Evolutionary conservation across 257 asterid genomes (phyloP).

Genomic region (Solanum ossicruentum): DNA sequence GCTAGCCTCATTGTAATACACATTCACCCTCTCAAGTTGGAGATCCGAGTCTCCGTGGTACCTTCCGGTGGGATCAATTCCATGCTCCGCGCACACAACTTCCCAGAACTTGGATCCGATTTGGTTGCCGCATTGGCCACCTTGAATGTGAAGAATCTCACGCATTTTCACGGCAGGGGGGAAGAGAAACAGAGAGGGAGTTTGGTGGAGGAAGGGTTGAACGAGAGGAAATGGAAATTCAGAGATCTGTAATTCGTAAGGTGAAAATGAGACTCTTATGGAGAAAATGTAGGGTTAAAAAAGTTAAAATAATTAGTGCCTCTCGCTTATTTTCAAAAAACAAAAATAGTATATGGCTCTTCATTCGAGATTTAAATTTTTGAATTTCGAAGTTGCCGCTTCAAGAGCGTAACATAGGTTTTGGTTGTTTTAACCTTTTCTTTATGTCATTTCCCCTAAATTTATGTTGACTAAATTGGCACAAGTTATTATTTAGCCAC

Average conservation of each 20-base stretch:
- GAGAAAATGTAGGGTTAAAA: not conserved
- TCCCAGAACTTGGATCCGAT: constrained; percentile 47
- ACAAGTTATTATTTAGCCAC: not conserved
- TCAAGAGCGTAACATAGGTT: not conserved
- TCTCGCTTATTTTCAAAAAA: not conserved
- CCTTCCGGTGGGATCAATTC: constrained; percentile 32
- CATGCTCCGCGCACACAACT: constrained; percentile 37
- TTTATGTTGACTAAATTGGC: not conserved
- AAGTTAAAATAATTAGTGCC: not conserved
- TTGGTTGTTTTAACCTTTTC: not conserved
- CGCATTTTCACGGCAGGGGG: constrained; percentile 12
- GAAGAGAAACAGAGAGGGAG: not conserved
- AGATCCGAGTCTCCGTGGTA: constrained; percentile 27
- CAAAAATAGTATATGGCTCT: not conserved
- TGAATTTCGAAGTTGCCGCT: not conserved
- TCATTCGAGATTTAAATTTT: not conserved
- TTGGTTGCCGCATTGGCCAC: constrained; percentile 48
- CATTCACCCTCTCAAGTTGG: constrained; percentile 32
- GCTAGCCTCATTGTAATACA: constrained; percentile 35
- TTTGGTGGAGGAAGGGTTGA: not conserved
- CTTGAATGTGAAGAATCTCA: constrained; percentile 42
- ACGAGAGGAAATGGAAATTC: not conserved
- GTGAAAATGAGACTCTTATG: not conserved
- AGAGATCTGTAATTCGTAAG: not conserved
- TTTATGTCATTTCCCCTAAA: not conserved